Percentiles rank a stretch among this genome's conserved stretches.
Evolutionary conservation across 192 early-diverging fungal species (phyloP).

Genomic region (Dissophora globulifera): DNA sequence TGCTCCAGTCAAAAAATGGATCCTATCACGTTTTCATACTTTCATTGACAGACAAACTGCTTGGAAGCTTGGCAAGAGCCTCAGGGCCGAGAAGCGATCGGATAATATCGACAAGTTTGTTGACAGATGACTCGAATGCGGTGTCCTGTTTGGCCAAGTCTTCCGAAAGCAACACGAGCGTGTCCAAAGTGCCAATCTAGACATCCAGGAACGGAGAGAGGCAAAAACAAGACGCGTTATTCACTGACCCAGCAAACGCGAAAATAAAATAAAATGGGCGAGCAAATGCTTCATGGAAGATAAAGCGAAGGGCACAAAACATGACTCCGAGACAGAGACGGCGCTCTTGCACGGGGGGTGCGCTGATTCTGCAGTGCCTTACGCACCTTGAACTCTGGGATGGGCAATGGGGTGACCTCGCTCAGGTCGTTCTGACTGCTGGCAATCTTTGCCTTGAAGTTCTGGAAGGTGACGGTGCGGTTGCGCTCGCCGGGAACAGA

Average conservation of each 20-base stretch:
- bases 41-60: slow-evolving; percentile 79
- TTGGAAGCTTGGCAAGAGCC: slow-evolving; percentile 62
- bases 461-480: slow-evolving; percentile 67
- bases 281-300: too few species aligned
- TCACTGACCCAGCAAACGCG: too few species aligned
- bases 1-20: neutral
- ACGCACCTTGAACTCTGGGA: slow-evolving; percentile 98
- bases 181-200: slow-evolving; percentile 96
- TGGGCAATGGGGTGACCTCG: slow-evolving; percentile 84
- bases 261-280: too few species aligned
- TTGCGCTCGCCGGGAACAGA: slow-evolving; percentile 89
- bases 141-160: slow-evolving; percentile 91
- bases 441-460: slow-evolving; percentile 80
- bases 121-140: slow-evolving; percentile 74
- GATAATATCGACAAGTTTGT: slow-evolving; percentile 90
- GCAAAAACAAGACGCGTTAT: neutral
- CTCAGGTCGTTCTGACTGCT: slow-evolving; percentile 70
- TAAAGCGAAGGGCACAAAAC: too few species aligned
- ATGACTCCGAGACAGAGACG: too few species aligned
- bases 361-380: too few species aligned
- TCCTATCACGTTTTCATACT: slow-evolving; percentile 65
- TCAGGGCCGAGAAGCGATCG: slow-evolving; percentile 76
- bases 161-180: slow-evolving; percentile 92
- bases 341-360: too few species aligned
- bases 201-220: slow-evolving; percentile 9